A percentile compares a stretch with the other conserved stretches of the same genome.
These are phyloP conservation scores for Tricladium varicosporioides DNA, from an alignment of 2,329 filamentous ascomycete genomes.

Conservation along the genomic window DNA sequence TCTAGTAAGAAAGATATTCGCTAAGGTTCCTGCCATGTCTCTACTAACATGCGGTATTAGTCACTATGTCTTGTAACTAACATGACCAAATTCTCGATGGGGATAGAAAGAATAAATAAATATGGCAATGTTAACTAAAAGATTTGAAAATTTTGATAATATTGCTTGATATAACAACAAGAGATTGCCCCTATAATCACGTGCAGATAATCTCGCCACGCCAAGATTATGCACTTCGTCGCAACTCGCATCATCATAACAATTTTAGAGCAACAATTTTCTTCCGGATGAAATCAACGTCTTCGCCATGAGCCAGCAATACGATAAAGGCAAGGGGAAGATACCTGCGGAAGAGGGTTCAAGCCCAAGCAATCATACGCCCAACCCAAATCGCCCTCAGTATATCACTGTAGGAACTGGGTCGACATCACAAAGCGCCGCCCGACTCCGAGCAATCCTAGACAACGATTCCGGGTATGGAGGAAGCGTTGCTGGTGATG, in stretches of 20 bases:
- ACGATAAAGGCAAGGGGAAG: conserved; percentile 51
- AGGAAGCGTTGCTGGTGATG: conserved; percentile 70
- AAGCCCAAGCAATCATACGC: conserved; percentile 14
- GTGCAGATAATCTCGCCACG: conserved; percentile 6
- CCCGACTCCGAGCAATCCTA: conserved; percentile 75
- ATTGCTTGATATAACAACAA: too few species aligned
- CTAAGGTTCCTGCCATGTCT: too few species aligned
- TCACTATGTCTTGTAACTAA: too few species aligned
- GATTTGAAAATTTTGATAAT: too few species aligned
- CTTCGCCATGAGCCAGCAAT: conserved; percentile 58
- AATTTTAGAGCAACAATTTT: conserved; percentile 12
- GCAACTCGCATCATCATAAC: conserved; percentile 22
- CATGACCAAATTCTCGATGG: too few species aligned
- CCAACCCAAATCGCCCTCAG: conserved; percentile 44
- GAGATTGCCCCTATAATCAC: neutral
- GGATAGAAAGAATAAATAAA: too few species aligned
- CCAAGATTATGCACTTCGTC: conserved; percentile 18
- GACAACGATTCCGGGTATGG: conserved; percentile 92
- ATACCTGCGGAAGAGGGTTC: conserved; percentile 15
- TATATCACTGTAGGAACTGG: conserved; percentile 91
- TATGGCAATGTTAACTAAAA: too few species aligned
- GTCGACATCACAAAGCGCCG: conserved; percentile 76
- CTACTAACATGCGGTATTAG: too few species aligned
- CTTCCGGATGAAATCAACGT: conserved; percentile 20
- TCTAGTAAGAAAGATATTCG: too few species aligned